Base-by-base conservation (phyloP, 2,329 filamentous ascomycete species). In the Cladosporium austrohemisphaericum region DNA sequence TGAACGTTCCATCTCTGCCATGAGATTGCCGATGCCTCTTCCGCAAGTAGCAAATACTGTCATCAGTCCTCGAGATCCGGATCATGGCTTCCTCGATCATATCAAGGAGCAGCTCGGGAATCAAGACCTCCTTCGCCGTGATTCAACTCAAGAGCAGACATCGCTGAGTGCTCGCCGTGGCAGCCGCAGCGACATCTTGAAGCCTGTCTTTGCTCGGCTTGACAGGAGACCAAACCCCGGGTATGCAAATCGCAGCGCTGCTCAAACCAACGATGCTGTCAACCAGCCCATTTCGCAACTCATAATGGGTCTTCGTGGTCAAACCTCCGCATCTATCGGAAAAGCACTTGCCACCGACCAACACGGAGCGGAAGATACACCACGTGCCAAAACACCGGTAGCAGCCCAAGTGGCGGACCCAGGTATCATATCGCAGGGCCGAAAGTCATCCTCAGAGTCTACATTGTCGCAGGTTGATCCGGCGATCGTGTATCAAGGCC, bases 31-130 rank as follows among this genome's bases (percentile, higher is more conserved):
- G 16, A 5, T 43, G 14, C 47, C 47, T 8, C 35, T 57, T 9
- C 58, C 54, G n/a, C 47, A 48, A 11, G 51, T 56, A 11, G 47
- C 52, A 11, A 59, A 60, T 16, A 54, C 53, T 9, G 52, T 49
- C 19, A 43, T 52, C 8, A 50, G 53, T 26, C 56, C 51, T 16
- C 51, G 57, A 25, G 55, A 49, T 28, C 56, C 58, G 19, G 53
- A 56, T 43, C 52, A 55, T 3, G 50, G 55, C 33, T 44, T 60
- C 3, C 52, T 60, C 14, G 35, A 41, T 14, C 57, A 57, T 2
- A 60, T 60, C 46, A 54, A 49, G 33, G 51, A 49, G 19, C 58
- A 57, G 32, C 9, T 47, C 14, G 33, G 11, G 8, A 37, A 29
- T 9, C 33, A 47, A 16, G 25, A 38, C 18, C 33, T 47, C 13